Percentiles rank a stretch among this genome's conserved stretches.
These are phyloP conservation scores for Melampsora occidentalis DNA, from an alignment of 1,284 basidiomycete species.

Conservation along the genomic window DNA sequence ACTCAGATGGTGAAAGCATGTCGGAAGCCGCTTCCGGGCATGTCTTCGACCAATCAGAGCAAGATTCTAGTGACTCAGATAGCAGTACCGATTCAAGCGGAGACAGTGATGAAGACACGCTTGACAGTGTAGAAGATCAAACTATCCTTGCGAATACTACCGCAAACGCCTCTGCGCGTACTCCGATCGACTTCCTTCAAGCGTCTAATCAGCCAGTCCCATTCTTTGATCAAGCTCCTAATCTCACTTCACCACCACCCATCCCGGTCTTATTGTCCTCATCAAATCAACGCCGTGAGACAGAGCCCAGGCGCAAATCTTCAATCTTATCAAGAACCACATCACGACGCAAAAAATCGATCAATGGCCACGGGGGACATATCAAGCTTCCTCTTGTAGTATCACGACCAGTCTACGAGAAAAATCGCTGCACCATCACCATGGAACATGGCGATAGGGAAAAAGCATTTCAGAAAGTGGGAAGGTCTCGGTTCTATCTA, in stretches of 20 bases:
- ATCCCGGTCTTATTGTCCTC: conserved; percentile 21
- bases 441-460: conserved; percentile 36
- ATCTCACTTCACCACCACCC: conserved; percentile 25
- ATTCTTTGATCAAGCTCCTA: conserved; percentile 37
- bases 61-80: conserved; percentile 23
- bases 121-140: conserved; percentile 4
- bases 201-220: conserved; percentile 32
- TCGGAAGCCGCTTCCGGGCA: background rate
- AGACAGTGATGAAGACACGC: conserved; percentile 7
- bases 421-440: conserved; percentile 35
- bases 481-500: conserved; percentile 31
- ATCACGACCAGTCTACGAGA: conserved; percentile 37
- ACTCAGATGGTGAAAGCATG: conserved; percentile 25
- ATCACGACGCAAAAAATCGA: conserved; percentile 20
- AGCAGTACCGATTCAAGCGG: conserved; percentile 12
- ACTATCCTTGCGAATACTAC: conserved; percentile 35
- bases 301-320: background rate
- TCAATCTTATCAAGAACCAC: background rate
- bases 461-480: conserved; percentile 7
- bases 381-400: conserved; percentile 24
- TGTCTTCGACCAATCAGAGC: conserved; percentile 14
- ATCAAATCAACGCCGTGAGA: background rate
- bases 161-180: conserved; percentile 33
- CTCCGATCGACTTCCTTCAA: conserved; percentile 33
- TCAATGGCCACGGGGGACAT: background rate